A percentile compares a stretch with the other conserved stretches of the same genome.
Evolutionary conservation across 352 stramenopile species (phyloP).

Genomic region (Pythium monospermum): DNA sequence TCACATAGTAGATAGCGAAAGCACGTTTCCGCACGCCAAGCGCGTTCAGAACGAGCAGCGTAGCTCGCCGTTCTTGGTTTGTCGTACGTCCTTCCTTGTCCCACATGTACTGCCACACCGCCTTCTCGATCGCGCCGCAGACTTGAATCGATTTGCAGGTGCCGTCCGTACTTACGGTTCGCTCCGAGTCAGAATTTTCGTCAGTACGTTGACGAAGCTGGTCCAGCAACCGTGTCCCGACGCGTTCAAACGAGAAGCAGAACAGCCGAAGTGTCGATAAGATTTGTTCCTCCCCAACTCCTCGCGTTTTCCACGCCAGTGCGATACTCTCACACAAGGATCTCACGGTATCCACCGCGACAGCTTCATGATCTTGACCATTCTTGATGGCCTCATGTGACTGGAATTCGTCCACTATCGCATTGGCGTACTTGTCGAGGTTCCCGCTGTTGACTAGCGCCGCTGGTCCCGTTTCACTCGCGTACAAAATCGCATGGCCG

Average conservation of each 20-base stretch:
- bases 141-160: background rate
- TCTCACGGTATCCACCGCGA: constrained; percentile 24
- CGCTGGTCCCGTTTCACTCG: background rate
- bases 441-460: background rate
- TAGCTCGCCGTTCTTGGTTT: background rate
- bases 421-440: constrained; percentile 48
- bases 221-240: constrained; percentile 9
- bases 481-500: constrained; percentile 55
- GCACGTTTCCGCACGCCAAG: constrained; percentile 8
- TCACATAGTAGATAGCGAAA: constrained; percentile 13
- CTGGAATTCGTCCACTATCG: constrained; percentile 37
- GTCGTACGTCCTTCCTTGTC: background rate
- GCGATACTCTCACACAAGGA: constrained; percentile 30
- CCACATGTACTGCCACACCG: constrained; percentile 8
- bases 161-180: no score
- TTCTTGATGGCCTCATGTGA: background rate
- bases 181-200: no score
- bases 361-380: background rate
- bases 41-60: constrained; percentile 3
- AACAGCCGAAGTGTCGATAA: background rate
- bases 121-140: background rate
- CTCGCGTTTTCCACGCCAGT: constrained; percentile 8
- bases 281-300: background rate
- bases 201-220: constrained; percentile 5
- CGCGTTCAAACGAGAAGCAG: constrained; percentile 1